Conservation (phyloP, 768 basidiomycete species). For the Chalciporus pseudorubinellus region DNA sequence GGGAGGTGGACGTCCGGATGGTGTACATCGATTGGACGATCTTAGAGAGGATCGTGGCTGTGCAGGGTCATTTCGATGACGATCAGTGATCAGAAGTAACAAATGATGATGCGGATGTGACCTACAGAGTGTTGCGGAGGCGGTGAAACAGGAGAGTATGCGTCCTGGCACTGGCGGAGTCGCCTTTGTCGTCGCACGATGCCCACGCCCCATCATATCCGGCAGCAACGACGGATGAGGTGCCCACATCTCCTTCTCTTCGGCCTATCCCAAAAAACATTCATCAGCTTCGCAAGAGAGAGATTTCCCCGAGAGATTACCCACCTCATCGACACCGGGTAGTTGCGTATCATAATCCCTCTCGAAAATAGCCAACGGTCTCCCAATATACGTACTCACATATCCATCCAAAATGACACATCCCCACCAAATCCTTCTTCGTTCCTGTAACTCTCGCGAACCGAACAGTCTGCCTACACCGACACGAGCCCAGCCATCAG, state of each 20-base stretch:
- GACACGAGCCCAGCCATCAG: conserved; percentile 72
- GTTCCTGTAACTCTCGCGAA: conserved; percentile 60
- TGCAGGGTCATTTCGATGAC: background rate
- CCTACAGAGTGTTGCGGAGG: conserved; percentile 70
- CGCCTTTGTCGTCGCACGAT: conserved; percentile 20
- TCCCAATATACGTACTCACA: conserved; percentile 75
- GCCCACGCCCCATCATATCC: conserved; percentile 30
- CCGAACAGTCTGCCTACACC: conserved; percentile 59
- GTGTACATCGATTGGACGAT: conserved; percentile 74
- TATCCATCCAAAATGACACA: conserved; percentile 81
- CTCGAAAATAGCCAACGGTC: conserved; percentile 73
- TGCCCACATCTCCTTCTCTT: conserved; percentile 59
- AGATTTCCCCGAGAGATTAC: conserved; percentile 1
- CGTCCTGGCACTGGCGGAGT: conserved; percentile 41
- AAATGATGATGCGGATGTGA: background rate
- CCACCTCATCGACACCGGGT: conserved; percentile 59
- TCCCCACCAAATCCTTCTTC: conserved; percentile 74
- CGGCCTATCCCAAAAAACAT: conserved; percentile 39
- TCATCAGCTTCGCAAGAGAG: conserved; percentile 4
- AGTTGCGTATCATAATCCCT: conserved; percentile 72
- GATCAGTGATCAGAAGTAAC: background rate
- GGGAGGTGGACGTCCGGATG: conserved; percentile 51
- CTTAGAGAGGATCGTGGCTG: conserved; percentile 67
- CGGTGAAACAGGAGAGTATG: conserved; percentile 73
- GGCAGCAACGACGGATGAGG: conserved; percentile 38